These are phyloP conservation scores for Dalechampia spathulata DNA, from an alignment of 441 rosid genomes.

Conservation along the genomic window DNA sequence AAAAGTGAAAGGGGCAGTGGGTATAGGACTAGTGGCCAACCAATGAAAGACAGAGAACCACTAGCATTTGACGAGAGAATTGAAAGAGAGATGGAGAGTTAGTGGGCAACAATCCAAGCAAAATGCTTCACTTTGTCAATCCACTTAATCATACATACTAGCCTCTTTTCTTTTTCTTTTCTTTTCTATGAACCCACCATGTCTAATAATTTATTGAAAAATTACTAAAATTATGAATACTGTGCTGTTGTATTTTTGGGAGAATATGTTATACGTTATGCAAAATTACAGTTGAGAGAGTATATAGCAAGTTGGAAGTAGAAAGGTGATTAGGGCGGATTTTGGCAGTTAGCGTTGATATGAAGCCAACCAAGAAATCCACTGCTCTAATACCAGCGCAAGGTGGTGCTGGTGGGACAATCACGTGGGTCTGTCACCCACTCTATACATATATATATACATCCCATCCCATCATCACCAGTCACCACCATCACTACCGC, in stretches of 20 bases:
- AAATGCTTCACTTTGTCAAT: slow-evolving; percentile 34
- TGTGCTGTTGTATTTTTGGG: too few relatives aligned
- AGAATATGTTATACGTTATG: too few relatives aligned
- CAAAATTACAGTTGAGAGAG: too few relatives aligned
- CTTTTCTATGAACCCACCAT: too few relatives aligned
- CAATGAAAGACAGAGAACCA: slow-evolving; percentile 14
- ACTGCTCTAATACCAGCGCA: slow-evolving; percentile 18
- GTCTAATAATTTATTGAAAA: too few relatives aligned
- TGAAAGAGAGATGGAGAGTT: background rate
- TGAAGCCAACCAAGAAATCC: slow-evolving; percentile 71
- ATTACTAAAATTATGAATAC: too few relatives aligned
- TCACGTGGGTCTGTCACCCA: slow-evolving; percentile 75
- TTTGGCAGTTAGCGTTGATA: slow-evolving; percentile 86
- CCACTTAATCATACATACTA: slow-evolving; percentile 34
- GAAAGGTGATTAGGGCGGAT: background rate
- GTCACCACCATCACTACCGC: slow-evolving; percentile 5
- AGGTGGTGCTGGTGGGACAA: slow-evolving; percentile 53
- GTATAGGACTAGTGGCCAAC: slow-evolving; percentile 9
- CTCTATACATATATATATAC: slow-evolving; percentile 17
- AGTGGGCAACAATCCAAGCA: slow-evolving; percentile 32
- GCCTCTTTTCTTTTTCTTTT: too few relatives aligned
- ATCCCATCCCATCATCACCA: background rate
- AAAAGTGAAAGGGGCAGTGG: slow-evolving; percentile 5
- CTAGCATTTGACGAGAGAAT: slow-evolving; percentile 14
- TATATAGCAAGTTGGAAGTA: too few relatives aligned